Evolutionary conservation across 2,329 filamentous ascomycete genomes (phyloP), one percentile per base, ranked within the genome.

Genomic region (Cladosporium sp.): DNA sequence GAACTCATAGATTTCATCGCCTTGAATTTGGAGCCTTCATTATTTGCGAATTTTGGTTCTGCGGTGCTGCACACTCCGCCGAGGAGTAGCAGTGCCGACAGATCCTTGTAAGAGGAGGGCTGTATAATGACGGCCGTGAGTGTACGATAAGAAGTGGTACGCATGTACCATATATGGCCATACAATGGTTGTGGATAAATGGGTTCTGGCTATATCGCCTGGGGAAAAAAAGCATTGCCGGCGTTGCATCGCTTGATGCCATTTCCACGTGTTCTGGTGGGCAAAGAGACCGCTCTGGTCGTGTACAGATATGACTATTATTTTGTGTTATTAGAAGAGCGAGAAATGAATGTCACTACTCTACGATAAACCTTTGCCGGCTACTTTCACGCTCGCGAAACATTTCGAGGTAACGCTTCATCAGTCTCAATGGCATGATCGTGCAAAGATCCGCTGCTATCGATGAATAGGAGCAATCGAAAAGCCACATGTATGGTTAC

Each of bases 1-100:
- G 86, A 96, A 95, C 61, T 55, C 61, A 49, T 63, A 63, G 29
- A 63, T 55, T 3, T 8, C 37, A 21, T 31, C 37, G 16, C 28
- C 12, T 55, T 55, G 52, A 55, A n/a, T 33, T 29, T 21, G 21
- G 52, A 23, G 21, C 21, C 6, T 29, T 31, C 6, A 11, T 21
- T 14, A 26, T n/a, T 33, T 33, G n/a, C 52, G 31, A 33, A 1
- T 14, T 33, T 1, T 55, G 52, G 29, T n/a, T n/a, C n/a, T 29
- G 31, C n/a, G 31, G 40, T 31, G 55, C 55, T 23, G 31, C 31
- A n/a, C 21, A 16, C 29, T 21, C 33, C 6, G n/a, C 7, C n/a
- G 12, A 2, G 8, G n/a, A 1, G 21, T 26, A 26, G 33, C 31
- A 37, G n/a, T 6, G n/a, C 10, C 33, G 23, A 7, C 7, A 16